Percentiles rank a stretch among this genome's conserved stretches.
Evolutionary conservation across 2,329 filamentous ascomycete genomes (phyloP).

Genomic region (Colletotrichum musae): DNA sequence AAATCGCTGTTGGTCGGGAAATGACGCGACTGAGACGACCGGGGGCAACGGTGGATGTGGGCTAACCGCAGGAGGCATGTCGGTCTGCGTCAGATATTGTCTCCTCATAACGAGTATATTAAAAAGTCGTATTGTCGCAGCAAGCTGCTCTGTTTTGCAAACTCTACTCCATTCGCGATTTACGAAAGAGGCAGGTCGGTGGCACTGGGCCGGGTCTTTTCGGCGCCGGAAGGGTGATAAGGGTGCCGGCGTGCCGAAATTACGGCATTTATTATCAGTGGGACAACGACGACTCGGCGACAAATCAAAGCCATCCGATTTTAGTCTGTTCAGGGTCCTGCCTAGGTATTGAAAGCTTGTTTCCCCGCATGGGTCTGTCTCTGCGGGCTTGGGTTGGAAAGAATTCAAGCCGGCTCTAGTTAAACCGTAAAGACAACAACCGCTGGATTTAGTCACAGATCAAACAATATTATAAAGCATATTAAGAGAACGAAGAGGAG

Average conservation of each 20-base stretch:
- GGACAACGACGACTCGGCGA: no score
- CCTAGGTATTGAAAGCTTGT: no score
- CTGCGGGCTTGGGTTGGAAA: no score
- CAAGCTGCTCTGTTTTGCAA: neutral
- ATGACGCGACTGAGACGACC: neutral
- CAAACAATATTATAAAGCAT: no score
- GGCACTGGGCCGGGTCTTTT: neutral
- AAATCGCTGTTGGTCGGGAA: neutral
- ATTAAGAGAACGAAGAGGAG: no score
- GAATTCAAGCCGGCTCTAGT: no score
- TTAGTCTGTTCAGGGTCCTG: no score
- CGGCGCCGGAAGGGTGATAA: slow-evolving; percentile 6
- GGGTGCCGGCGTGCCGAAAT: slow-evolving; percentile 15
- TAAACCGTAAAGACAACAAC: no score
- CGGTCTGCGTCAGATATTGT: neutral
- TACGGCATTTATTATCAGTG: neutral
- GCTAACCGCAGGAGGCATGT: slow-evolving; percentile 18
- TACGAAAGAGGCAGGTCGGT: slow-evolving; percentile 14
- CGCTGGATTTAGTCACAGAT: no score
- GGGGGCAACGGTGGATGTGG: neutral
- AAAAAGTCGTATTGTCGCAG: slow-evolving; percentile 7
- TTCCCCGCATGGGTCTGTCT: no score
- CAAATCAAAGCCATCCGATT: no score
- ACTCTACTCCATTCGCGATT: neutral
- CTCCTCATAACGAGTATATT: neutral